A percentile compares a stretch with the other conserved stretches of the same genome.
These are phyloP conservation scores for Clavulina sp. DNA, from an alignment of 768 basidiomycete species.

Conservation along the genomic window DNA sequence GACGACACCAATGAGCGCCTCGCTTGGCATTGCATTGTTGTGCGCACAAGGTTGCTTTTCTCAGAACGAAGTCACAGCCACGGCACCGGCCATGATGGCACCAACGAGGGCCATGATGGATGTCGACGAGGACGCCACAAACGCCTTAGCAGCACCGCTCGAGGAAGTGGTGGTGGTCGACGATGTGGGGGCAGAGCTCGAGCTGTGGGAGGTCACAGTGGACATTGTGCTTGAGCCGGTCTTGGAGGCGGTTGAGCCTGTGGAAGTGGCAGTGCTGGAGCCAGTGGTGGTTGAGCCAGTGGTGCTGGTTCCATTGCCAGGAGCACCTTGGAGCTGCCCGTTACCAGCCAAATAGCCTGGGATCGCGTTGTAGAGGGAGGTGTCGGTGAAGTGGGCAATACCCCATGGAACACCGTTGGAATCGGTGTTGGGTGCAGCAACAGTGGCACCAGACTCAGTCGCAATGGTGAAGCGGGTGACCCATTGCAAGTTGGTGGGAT, in stretches of 20 bases:
- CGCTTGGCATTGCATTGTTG: too few species aligned
- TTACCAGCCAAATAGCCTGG: slow-evolving; percentile 10
- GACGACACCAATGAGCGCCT: too few species aligned
- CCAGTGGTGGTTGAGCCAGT: not conserved
- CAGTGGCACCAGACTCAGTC: not conserved
- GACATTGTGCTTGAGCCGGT: not conserved
- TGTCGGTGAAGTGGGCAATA: slow-evolving; percentile 32
- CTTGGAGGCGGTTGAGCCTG: not conserved
- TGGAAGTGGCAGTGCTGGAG: not conserved
- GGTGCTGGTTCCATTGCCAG: not conserved
- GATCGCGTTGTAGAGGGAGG: slow-evolving; percentile 22
- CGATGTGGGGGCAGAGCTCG: not conserved
- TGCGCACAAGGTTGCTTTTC: too few species aligned
- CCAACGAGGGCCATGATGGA: slow-evolving; percentile 1
- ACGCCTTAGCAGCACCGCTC: not conserved
- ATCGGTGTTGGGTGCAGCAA: slow-evolving; percentile 13
- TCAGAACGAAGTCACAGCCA: too few species aligned
- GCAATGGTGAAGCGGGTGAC: slow-evolving; percentile 47
- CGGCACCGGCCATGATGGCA: too few species aligned
- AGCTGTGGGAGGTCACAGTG: not conserved
- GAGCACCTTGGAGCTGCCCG: not conserved
- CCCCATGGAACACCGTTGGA: slow-evolving; percentile 43
- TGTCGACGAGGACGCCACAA: not conserved
- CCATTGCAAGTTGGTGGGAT: slow-evolving; percentile 34
- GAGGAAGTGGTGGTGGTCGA: not conserved